phyloP scores from a whole-genome alignment of 306 rosid genomes.

The Cajanus cajan region DNA sequence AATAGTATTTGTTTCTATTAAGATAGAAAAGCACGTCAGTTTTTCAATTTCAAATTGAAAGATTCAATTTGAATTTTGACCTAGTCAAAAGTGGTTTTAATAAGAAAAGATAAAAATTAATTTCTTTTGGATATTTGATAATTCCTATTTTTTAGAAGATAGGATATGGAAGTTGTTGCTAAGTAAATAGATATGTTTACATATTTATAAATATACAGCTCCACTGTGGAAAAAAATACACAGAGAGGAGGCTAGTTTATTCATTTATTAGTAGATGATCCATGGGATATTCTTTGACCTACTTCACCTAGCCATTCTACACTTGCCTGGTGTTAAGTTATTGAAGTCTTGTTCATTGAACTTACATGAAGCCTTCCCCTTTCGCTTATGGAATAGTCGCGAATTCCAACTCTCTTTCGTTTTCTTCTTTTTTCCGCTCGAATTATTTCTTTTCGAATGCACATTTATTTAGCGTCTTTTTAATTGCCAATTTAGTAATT shows the following conservation, averaged over 20 bases:
- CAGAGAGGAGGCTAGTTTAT: constrained; percentile 26
- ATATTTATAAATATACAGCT: too few species aligned
- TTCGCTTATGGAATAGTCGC: neutral
- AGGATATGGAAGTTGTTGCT: too few species aligned
- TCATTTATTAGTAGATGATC: constrained; percentile 18
- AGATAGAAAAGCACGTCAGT: too few species aligned
- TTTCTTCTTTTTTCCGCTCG: neutral
- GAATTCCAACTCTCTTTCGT: neutral
- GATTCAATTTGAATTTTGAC: too few species aligned
- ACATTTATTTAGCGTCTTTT: neutral
- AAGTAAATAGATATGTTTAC: too few species aligned
- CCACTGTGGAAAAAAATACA: too few species aligned
- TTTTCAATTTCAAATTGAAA: too few species aligned
- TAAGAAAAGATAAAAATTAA: too few species aligned
- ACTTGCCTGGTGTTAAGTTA: neutral
- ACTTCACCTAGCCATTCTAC: neutral
- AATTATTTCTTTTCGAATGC: neutral
- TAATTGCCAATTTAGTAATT: neutral
- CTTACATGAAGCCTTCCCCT: constrained; percentile 14
- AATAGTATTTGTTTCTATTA: too few species aligned
- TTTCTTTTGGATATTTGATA: too few species aligned
- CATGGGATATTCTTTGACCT: constrained; percentile 3
- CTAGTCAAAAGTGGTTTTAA: too few species aligned
- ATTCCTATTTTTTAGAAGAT: too few species aligned
- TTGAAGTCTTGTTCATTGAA: constrained; percentile 3